These are phyloP conservation scores for Stentor roeselii DNA, from an alignment of 73 alveolate species.

Conservation along the genomic window DNA sequence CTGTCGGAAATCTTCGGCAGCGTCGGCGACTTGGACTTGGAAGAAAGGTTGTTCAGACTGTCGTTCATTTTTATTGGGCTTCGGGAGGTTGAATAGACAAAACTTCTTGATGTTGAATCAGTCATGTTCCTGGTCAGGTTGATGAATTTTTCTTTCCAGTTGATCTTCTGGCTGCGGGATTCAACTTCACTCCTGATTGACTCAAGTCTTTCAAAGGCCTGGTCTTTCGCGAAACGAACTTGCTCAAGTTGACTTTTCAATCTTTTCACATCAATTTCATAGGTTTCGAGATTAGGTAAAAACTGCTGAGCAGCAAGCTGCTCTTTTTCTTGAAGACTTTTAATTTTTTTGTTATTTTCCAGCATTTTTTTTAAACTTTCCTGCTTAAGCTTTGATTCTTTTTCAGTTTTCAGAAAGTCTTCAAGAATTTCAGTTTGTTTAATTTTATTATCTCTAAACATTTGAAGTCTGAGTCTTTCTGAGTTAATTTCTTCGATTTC, in stretches of 20 bases:
- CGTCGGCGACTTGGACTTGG: background rate
- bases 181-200: background rate
- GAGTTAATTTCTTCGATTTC: conserved; percentile 68
- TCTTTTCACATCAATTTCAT: background rate
- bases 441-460: conserved; percentile 51
- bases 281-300: background rate
- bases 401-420: conserved; percentile 45
- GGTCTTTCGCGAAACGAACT: background rate
- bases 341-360: background rate
- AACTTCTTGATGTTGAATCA: background rate
- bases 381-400: background rate
- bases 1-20: background rate
- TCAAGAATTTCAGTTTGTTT: conserved; percentile 52
- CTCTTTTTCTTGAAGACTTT: background rate
- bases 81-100: background rate
- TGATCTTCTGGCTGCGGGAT: background rate
- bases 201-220: background rate
- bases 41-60: background rate
- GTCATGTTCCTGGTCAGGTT: background rate
- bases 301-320: background rate
- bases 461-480: conserved; percentile 55
- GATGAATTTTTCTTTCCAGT: background rate
- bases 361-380: background rate
- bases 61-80: background rate
- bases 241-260: background rate